Conservation (phyloP, 805 yeast genomes). For the Ascoidea tarda region DNA sequence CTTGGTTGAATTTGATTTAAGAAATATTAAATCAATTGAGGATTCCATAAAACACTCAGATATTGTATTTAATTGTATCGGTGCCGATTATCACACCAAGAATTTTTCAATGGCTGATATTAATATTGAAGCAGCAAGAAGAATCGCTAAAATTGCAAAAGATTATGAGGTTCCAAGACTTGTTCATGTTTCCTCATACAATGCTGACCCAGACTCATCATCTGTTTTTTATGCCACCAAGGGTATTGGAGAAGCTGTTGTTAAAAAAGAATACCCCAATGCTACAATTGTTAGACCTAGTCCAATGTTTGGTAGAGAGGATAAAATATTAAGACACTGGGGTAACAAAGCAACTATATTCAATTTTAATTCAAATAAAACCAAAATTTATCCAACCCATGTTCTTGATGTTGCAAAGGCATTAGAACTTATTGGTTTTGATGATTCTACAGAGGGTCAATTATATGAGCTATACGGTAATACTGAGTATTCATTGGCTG, state of each 20-base stretch:
- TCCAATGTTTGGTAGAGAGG: conserved; percentile 66
- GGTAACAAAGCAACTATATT: conserved; percentile 44
- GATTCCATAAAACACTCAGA: conserved; percentile 71
- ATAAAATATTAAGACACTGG: conserved; percentile 47
- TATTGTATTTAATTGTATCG: conserved; percentile 69
- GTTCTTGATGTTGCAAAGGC: conserved; percentile 69
- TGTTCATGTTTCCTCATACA: conserved; percentile 68
- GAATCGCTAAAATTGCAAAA: conserved; percentile 61
- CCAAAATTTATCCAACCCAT: conserved; percentile 57
- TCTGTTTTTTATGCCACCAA: conserved; percentile 70
- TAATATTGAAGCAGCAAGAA: conserved; percentile 63
- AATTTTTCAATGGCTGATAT: conserved; percentile 75
- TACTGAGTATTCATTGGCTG: conserved; percentile 44
- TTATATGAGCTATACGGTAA: conserved; percentile 64
- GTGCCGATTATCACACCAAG: conserved; percentile 64
- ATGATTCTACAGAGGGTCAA: conserved; percentile 69
- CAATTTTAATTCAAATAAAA: conserved; percentile 52
- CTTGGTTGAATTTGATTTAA: conserved; percentile 68
- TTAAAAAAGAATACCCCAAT: conserved; percentile 52
- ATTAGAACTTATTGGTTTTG: conserved; percentile 64
- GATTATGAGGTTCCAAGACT: conserved; percentile 61
- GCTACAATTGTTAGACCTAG: conserved; percentile 80
- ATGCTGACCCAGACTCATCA: conserved; percentile 53
- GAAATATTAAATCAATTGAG: conserved; percentile 64
- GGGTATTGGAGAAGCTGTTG: conserved; percentile 64